Base-by-base conservation (phyloP, 352 stramenopile genomes). In the Pythium monospermum region DNA sequence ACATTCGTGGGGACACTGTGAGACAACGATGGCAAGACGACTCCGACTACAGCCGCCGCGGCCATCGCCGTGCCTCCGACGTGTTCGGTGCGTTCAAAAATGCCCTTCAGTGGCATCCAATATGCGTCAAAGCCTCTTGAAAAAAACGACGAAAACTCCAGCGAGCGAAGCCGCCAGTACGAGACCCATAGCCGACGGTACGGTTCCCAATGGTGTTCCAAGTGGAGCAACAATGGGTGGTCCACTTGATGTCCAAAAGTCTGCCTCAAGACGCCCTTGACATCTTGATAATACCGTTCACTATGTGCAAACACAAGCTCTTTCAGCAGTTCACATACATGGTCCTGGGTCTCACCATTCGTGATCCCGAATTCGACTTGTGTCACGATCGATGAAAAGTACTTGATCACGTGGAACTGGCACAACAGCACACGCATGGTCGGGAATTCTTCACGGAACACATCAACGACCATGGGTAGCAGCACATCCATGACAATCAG, bases 351-450 rank as follows among this genome's bases (percentile, higher is more conserved):
- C n/a, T 70, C 49, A 19, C 67, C 46, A 22, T 59, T 64, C 18
- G 54, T 44, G 37, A 83, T 66, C 4, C 53, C 66, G 23, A 77
- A 77, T 43, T 74, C 69, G 5, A 26, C 31, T 42, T 83, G 71
- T 8, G 52, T 64, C 22, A 85, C 59, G 11, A 85, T 60, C 7
- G 58, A 68, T 22, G 66, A 71, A 41, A 88, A 68, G 32, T 74
- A 74, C 57, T 85, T 80, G 65, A 88, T 76, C 36, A 83, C 73
- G 28, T 88, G 75, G 38, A 85, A 83, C 54, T 88, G 77, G 39
- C 74, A 85, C 32, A 88, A 35, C 43, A 88, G 56, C 41, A 85
- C 36, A 25, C 66, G 71, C 40, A 76, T 65, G 15, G 71, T 60
- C 43, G 75, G 73, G 49, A 88, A 88, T 35, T 88, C 74, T 47